phyloP scores from a whole-genome alignment of 2,329 filamentous ascomycete genomes.

The Tolypocladium capitatum region DNA sequence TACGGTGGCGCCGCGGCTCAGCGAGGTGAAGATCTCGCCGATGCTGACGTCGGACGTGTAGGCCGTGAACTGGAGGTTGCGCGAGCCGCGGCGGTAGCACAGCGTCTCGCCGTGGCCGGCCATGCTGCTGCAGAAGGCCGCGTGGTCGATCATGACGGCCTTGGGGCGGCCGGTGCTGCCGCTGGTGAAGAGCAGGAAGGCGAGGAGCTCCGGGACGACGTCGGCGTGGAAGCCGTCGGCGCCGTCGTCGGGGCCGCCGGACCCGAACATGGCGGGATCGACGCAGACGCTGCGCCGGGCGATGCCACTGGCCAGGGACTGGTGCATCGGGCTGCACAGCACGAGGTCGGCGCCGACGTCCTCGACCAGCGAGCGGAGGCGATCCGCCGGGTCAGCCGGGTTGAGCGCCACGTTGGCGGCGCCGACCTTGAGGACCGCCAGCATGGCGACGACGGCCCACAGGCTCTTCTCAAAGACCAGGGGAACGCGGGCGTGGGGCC shows the following conservation, averaged over 20 bases:
- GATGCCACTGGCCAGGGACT: neutral
- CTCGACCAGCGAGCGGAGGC: neutral
- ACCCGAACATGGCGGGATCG: neutral
- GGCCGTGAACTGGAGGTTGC: conserved; percentile 7
- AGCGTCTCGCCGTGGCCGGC: neutral
- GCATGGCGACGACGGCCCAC: too few relatives aligned
- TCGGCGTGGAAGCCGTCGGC: neutral
- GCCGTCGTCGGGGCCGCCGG: neutral
- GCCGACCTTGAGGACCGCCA: neutral
- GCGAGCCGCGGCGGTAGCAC: conserved; percentile 1
- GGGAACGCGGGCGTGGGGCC: too few relatives aligned
- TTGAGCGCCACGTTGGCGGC: neutral
- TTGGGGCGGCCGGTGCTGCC: conserved; percentile 43
- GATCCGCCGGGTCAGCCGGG: neutral
- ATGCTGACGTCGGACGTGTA: conserved; percentile 5
- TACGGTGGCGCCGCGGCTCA: neutral
- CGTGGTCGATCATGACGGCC: conserved; percentile 9
- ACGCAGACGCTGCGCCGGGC: too few relatives aligned
- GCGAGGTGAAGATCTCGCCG: neutral
- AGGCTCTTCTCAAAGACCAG: too few relatives aligned
- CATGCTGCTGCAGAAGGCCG: conserved; percentile 1
- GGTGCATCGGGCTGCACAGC: neutral
- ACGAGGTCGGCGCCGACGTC: neutral
- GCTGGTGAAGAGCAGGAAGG: conserved; percentile 30
- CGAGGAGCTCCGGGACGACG: too few relatives aligned